Conservation (phyloP, 495 filamentous ascomycete species). For the Pyrenula aspistea region DNA sequence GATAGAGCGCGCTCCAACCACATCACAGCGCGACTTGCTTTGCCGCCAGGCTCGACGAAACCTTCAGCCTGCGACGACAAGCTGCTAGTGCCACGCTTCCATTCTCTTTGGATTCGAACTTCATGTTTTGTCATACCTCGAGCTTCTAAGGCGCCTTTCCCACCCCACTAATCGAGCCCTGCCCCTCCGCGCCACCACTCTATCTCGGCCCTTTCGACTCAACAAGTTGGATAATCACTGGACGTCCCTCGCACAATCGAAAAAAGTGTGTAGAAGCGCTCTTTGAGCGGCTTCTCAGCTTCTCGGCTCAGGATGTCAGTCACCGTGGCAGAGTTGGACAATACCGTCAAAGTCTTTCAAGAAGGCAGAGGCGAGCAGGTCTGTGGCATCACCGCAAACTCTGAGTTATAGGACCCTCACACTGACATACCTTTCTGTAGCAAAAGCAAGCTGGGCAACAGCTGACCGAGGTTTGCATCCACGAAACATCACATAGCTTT, state of each 20-base stretch:
- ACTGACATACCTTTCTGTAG: constrained; percentile 33
- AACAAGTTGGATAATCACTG: background rate
- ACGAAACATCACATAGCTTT: background rate
- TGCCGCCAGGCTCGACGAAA: background rate
- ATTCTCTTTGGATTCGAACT: too few species aligned
- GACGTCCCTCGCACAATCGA: too few species aligned
- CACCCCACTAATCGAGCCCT: background rate
- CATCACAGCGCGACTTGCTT: background rate
- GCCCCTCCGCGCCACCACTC: background rate
- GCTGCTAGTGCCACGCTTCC: too few species aligned
- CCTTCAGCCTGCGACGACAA: background rate
- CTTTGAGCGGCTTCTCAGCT: background rate
- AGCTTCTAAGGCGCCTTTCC: background rate
- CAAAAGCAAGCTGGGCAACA: constrained; percentile 95
- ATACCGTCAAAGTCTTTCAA: constrained; percentile 90
- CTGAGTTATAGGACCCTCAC: constrained; percentile 6
- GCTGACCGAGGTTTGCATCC: constrained; percentile 71
- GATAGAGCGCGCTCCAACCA: background rate
- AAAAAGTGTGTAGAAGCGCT: background rate
- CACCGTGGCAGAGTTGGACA: constrained; percentile 85
- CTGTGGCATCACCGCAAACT: constrained; percentile 17
- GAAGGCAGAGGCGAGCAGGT: constrained; percentile 90
- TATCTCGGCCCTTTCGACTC: background rate
- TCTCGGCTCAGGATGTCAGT: constrained; percentile 39
- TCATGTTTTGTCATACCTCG: background rate